Conservation (phyloP, 129 eudicot genomes). For the Logfia minima region DNA sequence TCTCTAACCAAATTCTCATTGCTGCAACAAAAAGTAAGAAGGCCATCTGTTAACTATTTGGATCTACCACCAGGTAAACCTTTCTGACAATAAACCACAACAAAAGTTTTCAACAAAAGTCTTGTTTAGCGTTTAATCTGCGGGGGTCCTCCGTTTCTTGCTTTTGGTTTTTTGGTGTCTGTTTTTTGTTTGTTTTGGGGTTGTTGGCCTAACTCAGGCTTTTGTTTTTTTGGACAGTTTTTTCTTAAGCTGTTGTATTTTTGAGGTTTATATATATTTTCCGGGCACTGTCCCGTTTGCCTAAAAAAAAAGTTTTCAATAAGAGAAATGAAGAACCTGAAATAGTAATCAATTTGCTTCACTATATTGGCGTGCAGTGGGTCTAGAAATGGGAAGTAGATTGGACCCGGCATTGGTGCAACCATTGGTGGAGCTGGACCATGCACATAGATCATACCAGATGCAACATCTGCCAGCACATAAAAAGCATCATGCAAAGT, state of each 20-base stretch:
- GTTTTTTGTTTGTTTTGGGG: no score
- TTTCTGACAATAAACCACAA: neutral
- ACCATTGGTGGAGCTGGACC: conserved; percentile 47
- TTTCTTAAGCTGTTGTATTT: no score
- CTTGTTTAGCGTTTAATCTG: no score
- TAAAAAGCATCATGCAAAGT: conserved; percentile 8
- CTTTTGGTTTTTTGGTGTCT: no score
- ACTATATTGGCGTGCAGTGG: conserved; percentile 52
- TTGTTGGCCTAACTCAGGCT: no score
- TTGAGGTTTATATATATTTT: no score
- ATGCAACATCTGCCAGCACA: conserved; percentile 55
- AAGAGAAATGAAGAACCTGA: conserved; percentile 50
- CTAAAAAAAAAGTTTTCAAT: neutral
- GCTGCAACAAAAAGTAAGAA: conserved; percentile 46
- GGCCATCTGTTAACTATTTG: conserved; percentile 18
- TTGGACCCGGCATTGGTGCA: conserved; percentile 44
- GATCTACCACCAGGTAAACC: neutral
- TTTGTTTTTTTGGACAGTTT: no score
- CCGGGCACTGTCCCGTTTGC: no score
- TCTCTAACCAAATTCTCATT: conserved; percentile 80
- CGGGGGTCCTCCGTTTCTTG: no score
- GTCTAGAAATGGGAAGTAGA: conserved; percentile 46
- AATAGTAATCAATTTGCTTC: conserved; percentile 84
- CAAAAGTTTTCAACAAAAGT: neutral
- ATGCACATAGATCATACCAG: conserved; percentile 45